Base-by-base conservation (phyloP, 768 basidiomycete genomes). In the Podaxis mareebaensis region DNA sequence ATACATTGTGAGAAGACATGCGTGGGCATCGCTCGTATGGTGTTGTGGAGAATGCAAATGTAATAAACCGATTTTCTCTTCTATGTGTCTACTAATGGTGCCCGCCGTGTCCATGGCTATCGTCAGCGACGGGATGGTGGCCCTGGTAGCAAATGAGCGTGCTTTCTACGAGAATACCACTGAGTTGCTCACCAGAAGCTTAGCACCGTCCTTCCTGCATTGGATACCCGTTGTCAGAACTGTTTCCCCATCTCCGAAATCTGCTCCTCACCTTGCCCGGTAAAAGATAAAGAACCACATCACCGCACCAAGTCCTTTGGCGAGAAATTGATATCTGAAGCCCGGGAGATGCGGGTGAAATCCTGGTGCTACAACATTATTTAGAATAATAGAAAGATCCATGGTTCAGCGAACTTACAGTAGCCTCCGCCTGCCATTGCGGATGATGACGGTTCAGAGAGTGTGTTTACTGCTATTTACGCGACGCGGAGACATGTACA, bases 241-340 rank as follows among this genome's bases (percentile, higher is more conserved):
- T 6, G 39, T 17, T 8, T 11, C 38, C 28, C 28, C 22, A 13
- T 49, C 52, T 53, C 49, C 17, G 15, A 26, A n/a, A 51, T 26
- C 22, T 24, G 33, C 26, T 53, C 81, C 90, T 71, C 70, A 96
- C 95, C 94, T 83, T 67, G 92, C 90, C 61, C 95, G 88, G 78
- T 96, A 97, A 81, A 97, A 96, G 73, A 97, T 95, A 81, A 95
- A 97, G 86, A 96, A 96, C 95, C 95, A 97, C 95, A 97, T 96
- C 26, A 88, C 85, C 38, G 95, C 95, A 54, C 95, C 95, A 51
- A 97, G 80, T 64, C 86, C 87, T 76, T 95, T 95, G 28, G 91
- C 85, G 33, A 96, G 81, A 74, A 93, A 86, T 64, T 83, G 85
- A 76, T 95, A 87, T 70, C 81, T 85, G 70, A 86, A 81, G 12